Percentiles rank a stretch among this genome's conserved stretches.
Conservation (phyloP, 176 grass and related monocot species). For the Aegilops speltoides region DNA sequence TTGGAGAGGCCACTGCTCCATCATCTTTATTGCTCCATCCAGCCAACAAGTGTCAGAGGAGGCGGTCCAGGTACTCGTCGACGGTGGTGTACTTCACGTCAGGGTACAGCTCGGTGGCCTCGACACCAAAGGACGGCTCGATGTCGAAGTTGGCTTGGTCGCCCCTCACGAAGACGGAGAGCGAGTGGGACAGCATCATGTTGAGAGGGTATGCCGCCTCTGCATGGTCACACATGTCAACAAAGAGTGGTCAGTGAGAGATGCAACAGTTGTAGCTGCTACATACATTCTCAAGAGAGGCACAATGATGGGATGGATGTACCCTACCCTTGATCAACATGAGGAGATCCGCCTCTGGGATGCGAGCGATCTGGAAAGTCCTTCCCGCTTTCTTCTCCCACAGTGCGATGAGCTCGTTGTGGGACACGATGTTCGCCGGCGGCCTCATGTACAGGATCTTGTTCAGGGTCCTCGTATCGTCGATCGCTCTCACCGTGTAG, state of each 20-base stretch:
- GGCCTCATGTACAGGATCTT: conserved; percentile 61
- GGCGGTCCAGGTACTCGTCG: conserved; percentile 43
- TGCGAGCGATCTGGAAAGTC: conserved; percentile 30
- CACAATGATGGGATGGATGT: not conserved
- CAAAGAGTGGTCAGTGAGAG: no score
- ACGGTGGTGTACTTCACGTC: conserved; percentile 49
- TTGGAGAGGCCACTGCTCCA: no score
- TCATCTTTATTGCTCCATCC: no score
- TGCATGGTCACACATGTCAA: no score
- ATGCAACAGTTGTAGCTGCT: no score
- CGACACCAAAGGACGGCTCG: conserved; percentile 42
- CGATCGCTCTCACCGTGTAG: conserved; percentile 36
- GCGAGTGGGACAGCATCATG: conserved; percentile 17
- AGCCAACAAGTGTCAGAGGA: not conserved
- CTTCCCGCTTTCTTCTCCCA: conserved; percentile 48
- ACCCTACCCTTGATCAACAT: conserved; percentile 32
- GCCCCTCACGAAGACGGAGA: conserved; percentile 46
- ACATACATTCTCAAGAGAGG: not conserved
- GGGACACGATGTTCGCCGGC: conserved; percentile 33
- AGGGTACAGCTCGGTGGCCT: conserved; percentile 58
- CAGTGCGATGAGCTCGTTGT: conserved; percentile 50
- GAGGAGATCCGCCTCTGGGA: conserved; percentile 34
- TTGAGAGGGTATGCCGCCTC: conserved; percentile 1
- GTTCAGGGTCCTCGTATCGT: conserved; percentile 53
- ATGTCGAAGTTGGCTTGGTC: conserved; percentile 47